Conservation (phyloP, 2,329 filamentous ascomycete genomes). For the Mycosphaerella arachidis region DNA sequence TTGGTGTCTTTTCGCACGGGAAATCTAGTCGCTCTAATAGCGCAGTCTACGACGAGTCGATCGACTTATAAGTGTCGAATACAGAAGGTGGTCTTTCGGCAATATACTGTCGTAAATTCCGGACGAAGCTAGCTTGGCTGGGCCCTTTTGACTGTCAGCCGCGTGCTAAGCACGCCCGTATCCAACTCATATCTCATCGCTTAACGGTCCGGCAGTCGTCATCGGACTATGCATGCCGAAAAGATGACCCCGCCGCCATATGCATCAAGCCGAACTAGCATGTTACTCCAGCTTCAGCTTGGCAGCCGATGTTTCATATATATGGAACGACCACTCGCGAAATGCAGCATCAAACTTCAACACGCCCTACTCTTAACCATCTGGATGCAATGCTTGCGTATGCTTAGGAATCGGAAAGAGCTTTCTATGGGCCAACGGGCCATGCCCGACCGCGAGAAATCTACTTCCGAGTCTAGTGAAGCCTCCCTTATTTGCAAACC, state of each 20-base stretch:
- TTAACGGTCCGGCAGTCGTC: neutral
- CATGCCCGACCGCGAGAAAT: no score
- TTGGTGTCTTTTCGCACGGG: no score
- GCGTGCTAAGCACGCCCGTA: neutral
- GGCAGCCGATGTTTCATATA: neutral
- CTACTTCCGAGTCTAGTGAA: neutral
- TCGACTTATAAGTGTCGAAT: no score
- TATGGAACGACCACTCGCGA: neutral
- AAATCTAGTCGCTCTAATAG: no score
- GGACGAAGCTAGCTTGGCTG: no score
- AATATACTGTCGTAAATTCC: no score
- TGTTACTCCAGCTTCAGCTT: neutral
- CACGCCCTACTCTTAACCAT: neutral
- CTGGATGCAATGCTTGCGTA: neutral
- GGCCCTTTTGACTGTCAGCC: no score
- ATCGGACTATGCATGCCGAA: neutral
- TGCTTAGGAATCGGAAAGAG: neutral
- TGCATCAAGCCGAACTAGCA: neutral
- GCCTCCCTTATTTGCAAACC: neutral
- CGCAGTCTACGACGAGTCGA: no score
- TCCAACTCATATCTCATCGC: neutral
- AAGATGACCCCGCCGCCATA: neutral
- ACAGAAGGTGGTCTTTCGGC: no score
- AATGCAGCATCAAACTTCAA: neutral
- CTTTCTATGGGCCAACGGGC: neutral